Evolutionary conservation across 768 basidiomycete genomes (phyloP), one percentile per base, ranked within the genome.

Genomic region (Austroboletus eburneus): DNA sequence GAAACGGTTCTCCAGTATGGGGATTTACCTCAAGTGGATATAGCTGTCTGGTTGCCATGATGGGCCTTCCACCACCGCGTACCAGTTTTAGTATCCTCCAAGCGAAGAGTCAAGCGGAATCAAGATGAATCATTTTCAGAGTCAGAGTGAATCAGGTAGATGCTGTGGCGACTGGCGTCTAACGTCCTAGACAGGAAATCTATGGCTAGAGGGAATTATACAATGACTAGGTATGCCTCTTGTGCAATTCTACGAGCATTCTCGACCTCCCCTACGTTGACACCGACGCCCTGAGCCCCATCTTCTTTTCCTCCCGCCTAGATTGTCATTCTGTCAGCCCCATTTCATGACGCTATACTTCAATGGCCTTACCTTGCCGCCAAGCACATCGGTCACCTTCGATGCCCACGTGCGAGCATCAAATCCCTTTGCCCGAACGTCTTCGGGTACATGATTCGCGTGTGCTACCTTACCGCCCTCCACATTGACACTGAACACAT

Each of bases 291-390:
- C 60, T 94, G 91, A 2, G 87, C 87, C 45, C 80, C 77, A 30
- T 98, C 96, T 49, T 91, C 91, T 68, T 94, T 97, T 13, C 96
- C 96, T 45, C 96, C 96, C 42, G 91, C 91, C 91, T 93, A 46
- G 43, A 45, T 49, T 23, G 32, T 47, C 21, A 42, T 30, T 50
- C 27, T 22, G 44, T 63, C 25, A 37, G 25, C 37, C n/a, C n/a
- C n/a, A n/a, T n/a, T n/a, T 42, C 42, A 47, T 17, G 35, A 43
- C 33, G 36, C 23, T 18, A 17, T 2, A 9, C 42, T 21, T 16
- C 2, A 3, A 58, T 71, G 0, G 22, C n/a, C 61, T 57, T 57
- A 91, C 92, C 82, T 95, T 98, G 35, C 96, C 96, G 21, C 94
- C 93, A 9, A 98, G 57, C 9, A 93, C 68, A 29, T 85, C 85